Base-by-base conservation (phyloP, 225 moss, liverwort and hornwort genomes). In the Bryoerythrophyllum caledonicum region DNA sequence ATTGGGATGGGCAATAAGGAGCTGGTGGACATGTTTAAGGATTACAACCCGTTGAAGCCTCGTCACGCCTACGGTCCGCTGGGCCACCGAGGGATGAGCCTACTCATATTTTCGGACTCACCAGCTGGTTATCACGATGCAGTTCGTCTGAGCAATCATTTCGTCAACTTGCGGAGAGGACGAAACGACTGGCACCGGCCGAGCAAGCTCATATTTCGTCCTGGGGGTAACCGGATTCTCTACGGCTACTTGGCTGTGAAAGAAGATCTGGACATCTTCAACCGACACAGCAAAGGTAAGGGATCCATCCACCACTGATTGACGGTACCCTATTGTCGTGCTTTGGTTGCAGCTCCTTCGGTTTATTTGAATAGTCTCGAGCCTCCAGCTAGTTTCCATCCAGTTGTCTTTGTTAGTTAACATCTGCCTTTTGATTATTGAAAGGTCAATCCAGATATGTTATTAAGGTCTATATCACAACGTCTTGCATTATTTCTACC, bases 1-100 rank as follows among this genome's bases (percentile, higher is more conserved):
- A 84, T 83, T 76, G 96, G 96, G 66, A 97, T 97, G 97, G 97
- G 97, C 25, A 97, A 97, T 85, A 94, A 93, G 78, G 97, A 97
- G 86, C 83, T 97, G 32, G 67, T 94, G 71, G 97, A 97, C 66
- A 71, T 92, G 76, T 97, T 97, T 70, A 87, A 90, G 81, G 92
- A 89, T 12, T 90, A 97, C 80, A 89, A 97, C 41, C 92, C 97
- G 8, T 46, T 94, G 82, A 97, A 94, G 86, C 94, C 97, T 30
- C 90, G 97, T 71, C 97, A 97, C 73, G 94, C 97, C 24, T 97
- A 97, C 77, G 97, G 97, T 48, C 97, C 97, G 10, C 88, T 85
- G 67, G 97, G 97, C 60, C 97, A 97, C 81, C 90, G 97, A 38
- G 97, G 97, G 20, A 97, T 97, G 78, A 97, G 97, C 78, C 65